Evolutionary conservation across 345 rosid species (phyloP).

Genomic region (Corymbia maculata): DNA sequence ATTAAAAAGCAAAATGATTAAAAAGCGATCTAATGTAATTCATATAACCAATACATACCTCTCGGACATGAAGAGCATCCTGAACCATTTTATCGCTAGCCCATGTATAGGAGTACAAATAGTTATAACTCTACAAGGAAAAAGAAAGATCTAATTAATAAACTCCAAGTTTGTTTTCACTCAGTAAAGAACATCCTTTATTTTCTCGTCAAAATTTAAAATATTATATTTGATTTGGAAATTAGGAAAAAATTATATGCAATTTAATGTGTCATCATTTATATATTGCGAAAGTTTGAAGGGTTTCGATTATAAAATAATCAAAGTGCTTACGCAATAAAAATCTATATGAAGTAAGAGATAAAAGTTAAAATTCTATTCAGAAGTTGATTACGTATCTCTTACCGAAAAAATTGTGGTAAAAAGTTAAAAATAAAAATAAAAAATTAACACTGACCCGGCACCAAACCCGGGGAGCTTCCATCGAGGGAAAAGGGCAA

Average conservation of each 20-base stretch:
- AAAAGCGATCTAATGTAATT: not conserved
- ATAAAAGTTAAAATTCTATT: accelerated
- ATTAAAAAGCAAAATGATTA: not conserved
- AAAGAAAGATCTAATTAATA: not conserved
- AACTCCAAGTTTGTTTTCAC: not conserved
- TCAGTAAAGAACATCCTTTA: not conserved
- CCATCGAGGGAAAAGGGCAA: not conserved
- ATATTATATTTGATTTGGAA: no score
- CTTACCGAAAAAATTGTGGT: not conserved
- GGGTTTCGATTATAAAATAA: not conserved
- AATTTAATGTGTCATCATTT: not conserved
- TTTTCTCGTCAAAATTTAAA: not conserved
- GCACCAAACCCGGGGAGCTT: not conserved
- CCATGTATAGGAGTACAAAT: conserved; percentile 4
- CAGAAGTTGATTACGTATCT: not conserved
- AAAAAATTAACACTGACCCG: not conserved
- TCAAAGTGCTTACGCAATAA: not conserved
- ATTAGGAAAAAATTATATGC: not conserved
- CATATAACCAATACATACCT: conserved; percentile 2
- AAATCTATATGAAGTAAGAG: not conserved
- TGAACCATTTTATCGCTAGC: conserved; percentile 20
- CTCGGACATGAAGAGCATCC: conserved; percentile 8
- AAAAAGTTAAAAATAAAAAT: not conserved
- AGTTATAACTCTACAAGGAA: not conserved
- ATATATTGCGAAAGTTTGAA: no score